These are phyloP conservation scores for Ascochyta pisi DNA, from an alignment of 2,329 filamentous ascomycete species.

Conservation along the genomic window DNA sequence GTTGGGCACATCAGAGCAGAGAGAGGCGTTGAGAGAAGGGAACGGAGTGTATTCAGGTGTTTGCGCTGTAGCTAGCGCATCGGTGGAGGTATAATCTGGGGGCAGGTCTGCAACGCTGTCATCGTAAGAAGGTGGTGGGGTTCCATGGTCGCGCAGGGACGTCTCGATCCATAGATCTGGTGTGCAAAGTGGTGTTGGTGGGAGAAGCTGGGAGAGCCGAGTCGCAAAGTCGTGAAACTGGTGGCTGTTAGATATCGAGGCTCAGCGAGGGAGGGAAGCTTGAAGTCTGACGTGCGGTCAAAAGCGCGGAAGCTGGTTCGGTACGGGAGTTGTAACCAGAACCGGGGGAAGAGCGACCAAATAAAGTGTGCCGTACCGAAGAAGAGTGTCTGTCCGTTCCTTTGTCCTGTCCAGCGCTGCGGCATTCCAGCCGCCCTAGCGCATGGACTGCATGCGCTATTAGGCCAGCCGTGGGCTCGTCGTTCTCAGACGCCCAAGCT, in stretches of 20 bases:
- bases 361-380: slow-evolving; percentile 43
- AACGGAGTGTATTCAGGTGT: slow-evolving; percentile 39
- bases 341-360: slow-evolving; percentile 27
- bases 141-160: slow-evolving; percentile 22
- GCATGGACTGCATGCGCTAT: slow-evolving; percentile 37
- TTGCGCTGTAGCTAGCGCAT: slow-evolving; percentile 50
- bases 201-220: slow-evolving; percentile 24
- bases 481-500: slow-evolving; percentile 35
- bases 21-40: slow-evolving; percentile 42
- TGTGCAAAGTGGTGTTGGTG: slow-evolving; percentile 26
- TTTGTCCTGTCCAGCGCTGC: slow-evolving; percentile 28
- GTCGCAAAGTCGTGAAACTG: slow-evolving; percentile 36
- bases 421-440: slow-evolving; percentile 40
- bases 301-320: slow-evolving; percentile 12
- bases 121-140: slow-evolving; percentile 53
- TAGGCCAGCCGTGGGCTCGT: slow-evolving; percentile 29
- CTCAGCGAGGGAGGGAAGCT: slow-evolving; percentile 4
- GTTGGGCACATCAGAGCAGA: slow-evolving; percentile 39
- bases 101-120: slow-evolving; percentile 53
- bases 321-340: slow-evolving; percentile 27
- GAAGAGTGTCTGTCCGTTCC: slow-evolving; percentile 25
- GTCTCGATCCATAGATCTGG: slow-evolving; percentile 36
- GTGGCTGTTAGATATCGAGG: slow-evolving; percentile 30
- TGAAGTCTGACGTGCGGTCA: slow-evolving; percentile 13
- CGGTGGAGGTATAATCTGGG: slow-evolving; percentile 54